Percentiles rank a stretch among this genome's conserved stretches.
Evolutionary conservation across 345 rosid genomes (phyloP).

Genomic region (Pseudoturritis turrita): DNA sequence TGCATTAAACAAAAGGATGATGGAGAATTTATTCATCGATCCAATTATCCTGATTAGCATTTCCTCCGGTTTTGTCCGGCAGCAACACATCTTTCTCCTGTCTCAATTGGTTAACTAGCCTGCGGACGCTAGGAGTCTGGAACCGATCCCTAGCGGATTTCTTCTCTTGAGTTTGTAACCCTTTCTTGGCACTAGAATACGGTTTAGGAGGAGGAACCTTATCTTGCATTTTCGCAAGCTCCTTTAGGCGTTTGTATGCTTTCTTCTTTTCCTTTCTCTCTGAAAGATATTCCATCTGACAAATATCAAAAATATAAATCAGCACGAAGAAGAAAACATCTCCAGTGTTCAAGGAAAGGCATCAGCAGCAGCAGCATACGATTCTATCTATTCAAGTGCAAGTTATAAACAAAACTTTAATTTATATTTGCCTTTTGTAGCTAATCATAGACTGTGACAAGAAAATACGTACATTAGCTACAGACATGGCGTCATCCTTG

Average conservation of each 20-base stretch:
- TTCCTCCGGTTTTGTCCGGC: slow-evolving; percentile 37
- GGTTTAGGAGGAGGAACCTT: slow-evolving; percentile 82
- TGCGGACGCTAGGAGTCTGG: slow-evolving; percentile 42
- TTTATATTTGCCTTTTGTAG: background rate
- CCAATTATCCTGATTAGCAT: slow-evolving; percentile 23
- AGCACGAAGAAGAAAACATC: background rate
- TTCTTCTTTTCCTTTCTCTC: slow-evolving; percentile 64
- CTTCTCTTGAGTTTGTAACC: slow-evolving; percentile 53
- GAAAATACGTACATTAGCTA: slow-evolving; percentile 59
- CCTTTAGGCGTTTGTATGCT: slow-evolving; percentile 65
- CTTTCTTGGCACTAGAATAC: slow-evolving; percentile 59
- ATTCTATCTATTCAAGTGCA: background rate
- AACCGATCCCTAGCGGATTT: slow-evolving; percentile 47
- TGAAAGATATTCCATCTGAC: slow-evolving; percentile 64
- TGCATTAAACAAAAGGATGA: background rate
- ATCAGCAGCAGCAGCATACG: background rate
- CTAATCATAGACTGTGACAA: background rate
- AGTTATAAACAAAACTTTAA: background rate
- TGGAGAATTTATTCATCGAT: slow-evolving; percentile 19
- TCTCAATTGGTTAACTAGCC: slow-evolving; percentile 54
- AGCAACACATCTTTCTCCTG: slow-evolving; percentile 44
- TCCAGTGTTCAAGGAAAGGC: background rate
- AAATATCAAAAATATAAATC: background rate
- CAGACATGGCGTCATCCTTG: slow-evolving; percentile 68
- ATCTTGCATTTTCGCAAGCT: slow-evolving; percentile 57